Evolutionary conservation across 2,329 filamentous ascomycete species (phyloP), one percentile per base, ranked within the genome.

Genomic region (Colletotrichum spaethianum): DNA sequence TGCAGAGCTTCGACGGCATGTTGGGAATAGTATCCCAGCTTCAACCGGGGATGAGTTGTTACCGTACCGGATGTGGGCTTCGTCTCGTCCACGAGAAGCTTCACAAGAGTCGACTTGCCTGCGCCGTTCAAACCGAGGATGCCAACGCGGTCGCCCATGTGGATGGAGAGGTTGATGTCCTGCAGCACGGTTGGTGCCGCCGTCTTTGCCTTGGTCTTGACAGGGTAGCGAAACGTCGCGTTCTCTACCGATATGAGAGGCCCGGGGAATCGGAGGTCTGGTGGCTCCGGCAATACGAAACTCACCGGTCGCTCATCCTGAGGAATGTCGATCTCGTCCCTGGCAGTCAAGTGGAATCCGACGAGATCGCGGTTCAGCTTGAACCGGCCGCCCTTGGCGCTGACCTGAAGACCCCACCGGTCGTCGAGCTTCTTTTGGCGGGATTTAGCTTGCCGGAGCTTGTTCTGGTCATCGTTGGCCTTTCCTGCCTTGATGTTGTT

Each of bases 381-480:
- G 86, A 97, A 97, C 2, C 93, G 86, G 6, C 89, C 89, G 1
- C 94, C 94, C 63, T 88, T 92, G 8, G 90, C 89, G 74, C 85
- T 93, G 50, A 94, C 92, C 77, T 95, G 88, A 76, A 97, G 81
- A 0, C 94, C 94, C 90, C 91, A 93, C 7, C 94, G 87, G 67
- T 96, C 92, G 68, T 97, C 94, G 1, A 97, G 86, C 79, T 94
- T 95, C 85, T 95, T 96, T 82, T 95, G 93, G 0, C 94, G 87
- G 5, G 92, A 94, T 74, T 95, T 95, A 4, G 94, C 94, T 83
- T 95, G 93, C n/a, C 93, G 91, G 3, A 97, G 86, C 79, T 95
- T 95, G 79, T 96, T 96, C 76, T 95, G 92, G 77, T 97, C 94
- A 38, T 94, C 93, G 33, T 92, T 92, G 59, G 91, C 91, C 79